Evolutionary conservation across 202 grass and related monocot species (phyloP).

Genomic region (Brachypodium distachyon): DNA sequence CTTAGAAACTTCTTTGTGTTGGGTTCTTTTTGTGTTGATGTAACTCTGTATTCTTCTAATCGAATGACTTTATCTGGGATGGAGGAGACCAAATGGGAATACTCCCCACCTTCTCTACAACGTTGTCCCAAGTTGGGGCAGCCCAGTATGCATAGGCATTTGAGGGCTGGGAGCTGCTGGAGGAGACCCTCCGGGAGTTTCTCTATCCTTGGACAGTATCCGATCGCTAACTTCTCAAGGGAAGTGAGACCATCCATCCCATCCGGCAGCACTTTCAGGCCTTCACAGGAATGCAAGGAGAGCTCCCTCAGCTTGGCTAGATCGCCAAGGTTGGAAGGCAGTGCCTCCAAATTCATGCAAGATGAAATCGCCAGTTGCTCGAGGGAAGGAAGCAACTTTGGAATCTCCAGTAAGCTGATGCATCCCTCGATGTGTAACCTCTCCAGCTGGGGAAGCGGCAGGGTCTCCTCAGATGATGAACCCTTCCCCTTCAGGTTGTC

Average conservation of each 20-base stretch:
- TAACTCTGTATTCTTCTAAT: neutral
- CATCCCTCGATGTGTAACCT: neutral
- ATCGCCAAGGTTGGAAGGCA: neutral
- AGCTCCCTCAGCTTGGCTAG: neutral
- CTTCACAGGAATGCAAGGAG: neutral
- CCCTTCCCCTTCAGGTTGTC: neutral
- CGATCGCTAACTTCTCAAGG: neutral
- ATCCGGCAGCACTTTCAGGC: neutral
- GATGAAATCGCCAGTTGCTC: neutral
- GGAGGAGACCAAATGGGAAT: no score
- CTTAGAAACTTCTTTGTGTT: neutral
- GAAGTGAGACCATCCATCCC: neutral
- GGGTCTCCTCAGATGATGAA: neutral
- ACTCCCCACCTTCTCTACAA: no score
- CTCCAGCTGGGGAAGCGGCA: neutral
- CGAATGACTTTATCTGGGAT: no score
- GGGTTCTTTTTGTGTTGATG: neutral
- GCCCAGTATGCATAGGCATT: neutral
- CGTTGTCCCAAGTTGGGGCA: neutral
- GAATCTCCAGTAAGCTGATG: neutral
- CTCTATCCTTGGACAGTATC: neutral
- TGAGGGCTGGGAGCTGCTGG: neutral
- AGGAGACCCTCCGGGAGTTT: neutral
- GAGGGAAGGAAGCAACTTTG: neutral
- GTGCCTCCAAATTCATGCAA: neutral